Base-by-base conservation (phyloP, 129 eudicot species). In the Pittosporum tobira region DNA sequence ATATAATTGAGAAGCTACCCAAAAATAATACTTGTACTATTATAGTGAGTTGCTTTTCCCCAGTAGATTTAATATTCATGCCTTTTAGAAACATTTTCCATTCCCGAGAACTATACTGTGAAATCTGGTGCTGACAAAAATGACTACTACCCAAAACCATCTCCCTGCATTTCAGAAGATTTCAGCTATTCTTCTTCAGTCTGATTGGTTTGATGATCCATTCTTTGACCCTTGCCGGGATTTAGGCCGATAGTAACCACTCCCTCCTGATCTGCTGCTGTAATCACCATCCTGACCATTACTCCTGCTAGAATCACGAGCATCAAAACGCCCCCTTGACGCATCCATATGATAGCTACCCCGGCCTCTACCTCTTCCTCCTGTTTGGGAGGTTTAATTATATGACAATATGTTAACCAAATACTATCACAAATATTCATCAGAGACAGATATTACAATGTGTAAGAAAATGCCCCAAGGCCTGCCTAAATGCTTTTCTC, bases 341-440 rank as follows among this genome's bases (percentile, higher is more conserved):
- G 76, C 84, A 3, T 88, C 94, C 59, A 61, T 65, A 51, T 78
- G 82, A 73, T 84, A 72, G 42, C 83, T 65, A 10, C 73, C 65
- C 76, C 94, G 76, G 68, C 89, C 94, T 73, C 94, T 81, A 47
- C 96, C 96, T 62, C 86, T 68, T 64, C 81, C 84, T 55, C 96
- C 96, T 88, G 72, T 62, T 72, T 42, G 22, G 31, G 31, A 42
- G 27, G 3, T n/a, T 7, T 42, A 53, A 48, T 56, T 49, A 27
- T 37, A 3, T 18, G 23, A 40, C 10, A 18, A 48, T n/a, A 34
- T 12, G 19, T 46, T 23, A 54, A 3, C n/a, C 0, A 37, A 26
- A 45, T 31, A 50, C 5, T 1, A 23, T 46, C 61, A 71, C 34
- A 55, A 22, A 19, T 2, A n/a, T 4, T 62, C 27, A 44, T 14